Base-by-base conservation (phyloP, 225 moss, liverwort and hornwort species). In the Neckera pumila region DNA sequence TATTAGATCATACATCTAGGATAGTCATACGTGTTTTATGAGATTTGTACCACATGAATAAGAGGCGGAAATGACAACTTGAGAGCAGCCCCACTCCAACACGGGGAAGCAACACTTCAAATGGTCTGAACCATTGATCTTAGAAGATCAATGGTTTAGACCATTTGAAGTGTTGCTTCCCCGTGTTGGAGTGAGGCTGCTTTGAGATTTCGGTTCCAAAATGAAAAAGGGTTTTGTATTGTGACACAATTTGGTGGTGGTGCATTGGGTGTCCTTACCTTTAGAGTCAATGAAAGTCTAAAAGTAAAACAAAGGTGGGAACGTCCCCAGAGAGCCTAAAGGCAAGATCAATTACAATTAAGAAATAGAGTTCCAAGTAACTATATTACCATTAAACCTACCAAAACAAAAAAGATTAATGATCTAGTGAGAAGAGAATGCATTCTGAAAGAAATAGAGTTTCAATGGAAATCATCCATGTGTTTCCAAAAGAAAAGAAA, bases 241-340 rank as follows among this genome's bases (percentile, higher is more conserved):
- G 17, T 28, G 28, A 72, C 0, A 0, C 17, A 43, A 6, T 43
- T 16, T 43, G 10, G 43, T 0, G 27, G 4, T 3, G 72, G 0
- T 2, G 3, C 23, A 18, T 73, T 11, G 4, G 11, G 1, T 30
- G 11, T 30, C 6, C 11, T 72, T 16, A 6, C 28, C 6, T 43
- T 43, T 28, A 28, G 10, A 28, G 4, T 28, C 28, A 6, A 10
- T 28, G 6, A 45, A 17, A 72, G 6, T 5, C 6, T 28, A 0
- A 17, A 45, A 6, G 17, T 6, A 72, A 72, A 45, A 17, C 3
- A 17, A 43, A 9, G 15, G 10, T 0, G 0, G 0, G 10, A 5
- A 27, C 2, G 42, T 3, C 0, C 10, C 0, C 1, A 43, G 0
- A 43, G 0, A 72, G 2, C 2, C 15, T 0, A 72, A 28, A 43